phyloP scores from a whole-genome alignment of 148 eudicot species.

The Rheum nobile region DNA sequence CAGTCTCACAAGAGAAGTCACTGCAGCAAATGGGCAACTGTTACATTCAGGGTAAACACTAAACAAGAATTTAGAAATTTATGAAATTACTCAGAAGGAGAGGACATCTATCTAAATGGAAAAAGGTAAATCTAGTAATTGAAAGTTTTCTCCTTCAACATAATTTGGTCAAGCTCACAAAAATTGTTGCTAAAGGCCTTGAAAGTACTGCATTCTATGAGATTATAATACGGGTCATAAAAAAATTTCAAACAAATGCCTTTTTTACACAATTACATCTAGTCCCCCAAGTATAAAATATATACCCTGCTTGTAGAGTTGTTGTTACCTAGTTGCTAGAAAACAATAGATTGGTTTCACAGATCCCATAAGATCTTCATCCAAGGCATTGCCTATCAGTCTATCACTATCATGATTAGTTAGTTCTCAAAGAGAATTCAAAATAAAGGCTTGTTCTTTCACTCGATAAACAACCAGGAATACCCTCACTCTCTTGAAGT shows the following conservation, averaged over 20 bases:
- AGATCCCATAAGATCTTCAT: background rate
- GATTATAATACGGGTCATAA: no score
- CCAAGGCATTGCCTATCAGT: background rate
- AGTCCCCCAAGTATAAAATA: no score
- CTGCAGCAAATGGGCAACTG: background rate
- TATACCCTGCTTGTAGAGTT: no score
- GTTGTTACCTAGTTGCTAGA: background rate
- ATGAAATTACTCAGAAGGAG: background rate
- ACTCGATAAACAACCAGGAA: background rate
- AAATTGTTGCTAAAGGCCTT: background rate
- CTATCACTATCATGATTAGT: background rate
- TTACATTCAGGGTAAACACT: background rate
- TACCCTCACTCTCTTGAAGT: background rate
- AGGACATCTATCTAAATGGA: background rate
- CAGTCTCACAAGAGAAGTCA: background rate
- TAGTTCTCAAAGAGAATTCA: background rate
- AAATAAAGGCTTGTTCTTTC: background rate
- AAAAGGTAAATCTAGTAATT: background rate
- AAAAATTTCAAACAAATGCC: no score
- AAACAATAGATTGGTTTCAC: background rate
- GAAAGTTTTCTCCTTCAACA: background rate
- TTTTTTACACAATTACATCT: no score
- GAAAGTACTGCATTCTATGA: no score
- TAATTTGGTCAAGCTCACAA: background rate
- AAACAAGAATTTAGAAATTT: background rate